Base-by-base conservation (phyloP, 1,284 basidiomycete species). In the Sporisorium iseilematis-ciliati region DNA sequence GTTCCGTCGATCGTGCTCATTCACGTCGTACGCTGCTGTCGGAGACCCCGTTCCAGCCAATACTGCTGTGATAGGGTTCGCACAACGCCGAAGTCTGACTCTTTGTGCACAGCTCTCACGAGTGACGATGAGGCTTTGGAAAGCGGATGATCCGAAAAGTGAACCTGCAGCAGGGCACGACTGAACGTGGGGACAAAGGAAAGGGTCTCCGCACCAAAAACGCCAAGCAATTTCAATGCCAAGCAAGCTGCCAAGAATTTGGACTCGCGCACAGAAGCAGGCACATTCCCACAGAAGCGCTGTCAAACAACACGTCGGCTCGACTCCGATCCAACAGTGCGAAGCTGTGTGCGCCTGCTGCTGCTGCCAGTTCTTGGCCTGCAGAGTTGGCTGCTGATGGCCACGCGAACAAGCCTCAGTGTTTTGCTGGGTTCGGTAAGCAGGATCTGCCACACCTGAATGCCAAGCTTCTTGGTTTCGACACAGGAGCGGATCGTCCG, bases 381-480 rank as follows among this genome's bases (percentile, higher is more conserved):
- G 48, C 26, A 49, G 48, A 20, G 7, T n/a, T 35, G 35, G 51
- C 51, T 53, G 53, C 12, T 38, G 45, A 5, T 46, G 54, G 54
- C 31, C 42, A 45, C 54, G 42, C 54, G 54, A 42, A 6, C 23
- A 46, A 42, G n/a, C 29, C 7, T 18, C 16, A 25, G 16, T 7
- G 33, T 18, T 4, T 29, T 11, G 31, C 31, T 56, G n/a, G 29
- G 21, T 38, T 33, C 41, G 14, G 35, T 33, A 33, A 35, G 14
- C 38, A 14, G 21, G 14, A 16, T 33, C 35, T 51, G 50, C 52
- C 52, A 50, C 35, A 42, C 42, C 21, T 42, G 38, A 42, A 43
- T 55, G 68, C 68, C 68, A 71, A 71, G 68, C 60, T 57, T n/a
- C 68, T 71, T 71, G 63, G 68, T 42, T 4, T 41, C 21, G 21